phyloP scores from a whole-genome alignment of 495 filamentous ascomycete genomes.

The Tuber aestivum region DNA sequence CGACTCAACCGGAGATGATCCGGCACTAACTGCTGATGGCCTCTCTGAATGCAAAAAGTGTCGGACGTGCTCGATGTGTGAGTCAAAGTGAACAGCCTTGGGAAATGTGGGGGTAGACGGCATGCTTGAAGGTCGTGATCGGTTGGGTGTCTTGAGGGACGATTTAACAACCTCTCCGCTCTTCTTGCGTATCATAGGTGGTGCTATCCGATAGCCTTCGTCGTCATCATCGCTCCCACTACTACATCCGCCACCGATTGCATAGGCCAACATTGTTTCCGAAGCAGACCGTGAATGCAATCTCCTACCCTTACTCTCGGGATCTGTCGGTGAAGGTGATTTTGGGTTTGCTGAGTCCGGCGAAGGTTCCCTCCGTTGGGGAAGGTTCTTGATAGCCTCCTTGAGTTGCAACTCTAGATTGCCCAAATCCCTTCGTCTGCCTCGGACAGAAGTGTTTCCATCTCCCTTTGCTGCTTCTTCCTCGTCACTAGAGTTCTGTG shows the following conservation, averaged over 20 bases:
- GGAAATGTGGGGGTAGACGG: conserved; percentile 92
- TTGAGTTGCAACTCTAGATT: conserved; percentile 72
- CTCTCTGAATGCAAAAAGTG: conserved; percentile 91
- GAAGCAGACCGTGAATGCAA: conserved; percentile 77
- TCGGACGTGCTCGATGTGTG: conserved; percentile 85
- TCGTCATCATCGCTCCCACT: conserved; percentile 51
- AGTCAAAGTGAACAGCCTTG: conserved; percentile 94
- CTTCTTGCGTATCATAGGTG: conserved; percentile 92
- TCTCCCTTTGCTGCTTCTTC: conserved; percentile 54
- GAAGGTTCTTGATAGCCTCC: conserved; percentile 73
- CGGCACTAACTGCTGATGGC: conserved; percentile 87
- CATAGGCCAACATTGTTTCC: conserved; percentile 57
- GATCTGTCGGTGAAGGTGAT: conserved; percentile 19
- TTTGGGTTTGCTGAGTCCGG: conserved; percentile 36
- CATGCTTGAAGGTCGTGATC: conserved; percentile 86
- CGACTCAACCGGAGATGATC: conserved; percentile 85
- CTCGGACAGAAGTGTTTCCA: conserved; percentile 11
- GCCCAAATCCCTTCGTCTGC: conserved; percentile 52
- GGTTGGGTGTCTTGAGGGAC: conserved; percentile 70
- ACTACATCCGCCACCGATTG: conserved; percentile 42
- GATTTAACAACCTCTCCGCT: conserved; percentile 94
- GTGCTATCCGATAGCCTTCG: conserved; percentile 59
- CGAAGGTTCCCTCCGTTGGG: conserved; percentile 61
- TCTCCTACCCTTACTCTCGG: conserved; percentile 44
- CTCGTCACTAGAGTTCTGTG: conserved; percentile 72